Evolutionary conservation across 805 yeast species (phyloP).

Genomic region (Starmerella apis): DNA sequence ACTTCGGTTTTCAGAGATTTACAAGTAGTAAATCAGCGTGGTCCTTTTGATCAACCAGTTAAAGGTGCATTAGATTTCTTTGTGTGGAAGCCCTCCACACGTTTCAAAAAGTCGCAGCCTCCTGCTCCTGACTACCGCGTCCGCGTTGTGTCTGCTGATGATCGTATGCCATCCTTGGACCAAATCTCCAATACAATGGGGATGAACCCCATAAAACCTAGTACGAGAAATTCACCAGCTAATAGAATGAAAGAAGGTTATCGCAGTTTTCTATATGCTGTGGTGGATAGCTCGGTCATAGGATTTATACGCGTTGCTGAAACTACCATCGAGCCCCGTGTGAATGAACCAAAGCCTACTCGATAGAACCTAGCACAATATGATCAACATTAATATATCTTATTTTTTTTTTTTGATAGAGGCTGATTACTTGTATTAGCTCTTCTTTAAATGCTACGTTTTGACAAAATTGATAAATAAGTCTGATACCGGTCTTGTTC

Average conservation of each 20-base stretch:
- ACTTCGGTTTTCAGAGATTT: conserved; percentile 21
- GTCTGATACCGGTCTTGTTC: not conserved
- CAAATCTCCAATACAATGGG: conserved; percentile 32
- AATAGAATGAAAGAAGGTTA: conserved; percentile 44
- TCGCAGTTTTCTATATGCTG: conserved; percentile 49
- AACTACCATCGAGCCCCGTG: conserved; percentile 16
- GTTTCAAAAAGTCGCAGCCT: conserved; percentile 60
- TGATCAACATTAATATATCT: too few relatives aligned
- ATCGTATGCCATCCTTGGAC: conserved; percentile 30
- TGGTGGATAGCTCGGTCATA: conserved; percentile 64
- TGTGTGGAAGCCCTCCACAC: conserved; percentile 71
- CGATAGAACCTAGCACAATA: too few relatives aligned
- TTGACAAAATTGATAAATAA: too few relatives aligned
- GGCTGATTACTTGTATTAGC: too few relatives aligned
- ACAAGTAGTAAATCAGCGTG: conserved; percentile 6
- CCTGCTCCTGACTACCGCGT: conserved; percentile 65
- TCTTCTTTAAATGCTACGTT: too few relatives aligned
- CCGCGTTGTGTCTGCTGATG: conserved; percentile 41
- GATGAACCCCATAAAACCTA: conserved; percentile 19
- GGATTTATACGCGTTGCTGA: conserved; percentile 43
- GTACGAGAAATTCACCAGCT: conserved; percentile 31
- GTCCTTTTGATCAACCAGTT: conserved; percentile 8
- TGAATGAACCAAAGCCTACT: not conserved
- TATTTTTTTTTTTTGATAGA: too few relatives aligned
- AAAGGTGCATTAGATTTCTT: conserved; percentile 41